Evolutionary conservation across 768 basidiomycete species (phyloP), one percentile per base, ranked within the genome.

Genomic region (Lactarius tabidus): DNA sequence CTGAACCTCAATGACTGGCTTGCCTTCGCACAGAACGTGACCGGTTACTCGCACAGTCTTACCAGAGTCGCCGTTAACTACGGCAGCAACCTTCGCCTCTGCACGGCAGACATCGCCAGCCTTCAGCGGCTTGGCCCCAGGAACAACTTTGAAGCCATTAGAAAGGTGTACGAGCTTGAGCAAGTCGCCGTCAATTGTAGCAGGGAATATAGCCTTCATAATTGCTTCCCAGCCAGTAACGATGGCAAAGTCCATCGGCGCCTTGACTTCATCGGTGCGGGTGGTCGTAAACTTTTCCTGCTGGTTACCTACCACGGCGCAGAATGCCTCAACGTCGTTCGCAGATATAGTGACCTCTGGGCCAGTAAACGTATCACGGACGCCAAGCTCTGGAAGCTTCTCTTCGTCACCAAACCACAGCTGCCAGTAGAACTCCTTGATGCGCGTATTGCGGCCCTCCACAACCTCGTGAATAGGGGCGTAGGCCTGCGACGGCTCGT

Each of bases 151-250:
- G 88, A 99, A 99, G 52, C 94, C 95, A 74, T 99, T 99, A 9
- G 95, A 95, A 18, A 99, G 85, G 74, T 99, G 97, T 54, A 98
- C 96, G 38, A 98, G 88, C 76, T 94, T 95, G 71, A 98, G 81
- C 18, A 98, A 79, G 75, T 99, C 96, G 1, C 96, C 97, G 68
- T 98, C 92, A 73, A 99, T 93, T 14, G 85, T 77, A 15, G 82
- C 74, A 7, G 97, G 97, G 86, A 99, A 99, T 77, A 98, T 96
- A 1, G 95, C 87, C 75, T 91, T 93, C 90, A 98, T 99, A 77
- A 99, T 98, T n/a, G 95, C 91, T 94, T 96, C 88, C 97, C 97
- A 99, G 54, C 96, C 95, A 45, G 95, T 89, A 58, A 98, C 96
- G 72, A 99, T 99, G 29, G 95, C 93, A 71, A 97, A 98, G 78